Percentiles rank a stretch among this genome's conserved stretches.
Evolutionary conservation across 306 rosid genomes (phyloP).

Genomic region (Datisca glomerata): DNA sequence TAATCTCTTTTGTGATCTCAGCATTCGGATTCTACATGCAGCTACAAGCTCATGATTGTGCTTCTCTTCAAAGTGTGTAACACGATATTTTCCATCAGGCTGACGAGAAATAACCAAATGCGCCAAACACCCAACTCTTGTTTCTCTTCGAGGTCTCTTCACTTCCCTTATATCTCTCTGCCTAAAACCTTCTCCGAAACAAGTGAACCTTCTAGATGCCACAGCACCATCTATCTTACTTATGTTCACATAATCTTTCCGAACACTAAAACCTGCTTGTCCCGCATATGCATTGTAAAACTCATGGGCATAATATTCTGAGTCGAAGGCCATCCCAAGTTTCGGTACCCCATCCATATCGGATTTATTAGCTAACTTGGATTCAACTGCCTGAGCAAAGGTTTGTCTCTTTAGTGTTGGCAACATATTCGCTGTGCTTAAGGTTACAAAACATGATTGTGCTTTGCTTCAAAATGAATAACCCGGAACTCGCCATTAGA

Average conservation of each 20-base stretch:
- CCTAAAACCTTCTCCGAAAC: slow-evolving; percentile 60
- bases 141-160: slow-evolving; percentile 51
- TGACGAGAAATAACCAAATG: slow-evolving; percentile 47
- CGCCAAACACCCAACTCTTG: slow-evolving; percentile 58
- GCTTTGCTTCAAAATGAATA: slow-evolving; percentile 35
- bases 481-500: slow-evolving; percentile 38
- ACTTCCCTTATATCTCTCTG: slow-evolving; percentile 40
- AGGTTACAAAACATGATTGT: slow-evolving; percentile 45
- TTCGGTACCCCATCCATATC: slow-evolving; percentile 37
- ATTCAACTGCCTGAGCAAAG: slow-evolving; percentile 45
- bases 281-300: slow-evolving; percentile 53
- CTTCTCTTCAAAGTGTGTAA: slow-evolving; percentile 51
- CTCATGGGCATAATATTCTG: slow-evolving; percentile 43
- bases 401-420: slow-evolving; percentile 47
- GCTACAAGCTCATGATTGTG: slow-evolving; percentile 56
- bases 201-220: slow-evolving; percentile 49
- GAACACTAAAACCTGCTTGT: slow-evolving; percentile 46
- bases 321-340: slow-evolving; percentile 50
- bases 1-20: slow-evolving; percentile 45
- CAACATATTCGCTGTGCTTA: slow-evolving; percentile 30
- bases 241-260: slow-evolving; percentile 56
- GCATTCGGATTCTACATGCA: slow-evolving; percentile 42
- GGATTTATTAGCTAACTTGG: slow-evolving; percentile 18
- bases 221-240: slow-evolving; percentile 56
- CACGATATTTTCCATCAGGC: slow-evolving; percentile 43